Conservation (phyloP, 768 basidiomycete species). For the Lactarius sp. region DNA sequence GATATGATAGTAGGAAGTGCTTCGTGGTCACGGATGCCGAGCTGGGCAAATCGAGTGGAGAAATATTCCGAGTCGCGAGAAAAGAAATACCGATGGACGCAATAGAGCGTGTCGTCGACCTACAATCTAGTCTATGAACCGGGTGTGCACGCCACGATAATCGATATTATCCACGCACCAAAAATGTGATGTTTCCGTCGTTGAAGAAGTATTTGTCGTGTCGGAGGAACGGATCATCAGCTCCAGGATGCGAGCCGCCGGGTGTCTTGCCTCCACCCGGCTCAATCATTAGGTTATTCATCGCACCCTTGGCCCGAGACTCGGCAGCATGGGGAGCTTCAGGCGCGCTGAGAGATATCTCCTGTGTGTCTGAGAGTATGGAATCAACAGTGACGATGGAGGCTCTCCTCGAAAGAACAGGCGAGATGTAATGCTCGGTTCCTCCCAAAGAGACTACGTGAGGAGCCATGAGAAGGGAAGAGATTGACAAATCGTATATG, state of each 20-base stretch:
- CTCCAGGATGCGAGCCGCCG: neutral
- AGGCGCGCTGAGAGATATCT: neutral
- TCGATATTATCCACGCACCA: neutral
- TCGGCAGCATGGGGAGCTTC: neutral
- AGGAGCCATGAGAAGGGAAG: neutral
- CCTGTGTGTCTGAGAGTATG: neutral
- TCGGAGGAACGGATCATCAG: neutral
- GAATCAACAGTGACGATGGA: constrained; percentile 1
- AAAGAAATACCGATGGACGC: constrained; percentile 10
- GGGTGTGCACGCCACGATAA: too few relatives aligned
- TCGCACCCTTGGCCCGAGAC: neutral
- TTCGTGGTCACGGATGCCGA: constrained; percentile 1
- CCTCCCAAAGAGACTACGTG: neutral
- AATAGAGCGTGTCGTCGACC: constrained; percentile 6
- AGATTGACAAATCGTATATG: neutral
- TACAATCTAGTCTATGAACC: neutral
- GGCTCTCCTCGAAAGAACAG: neutral
- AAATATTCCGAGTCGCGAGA: constrained; percentile 8
- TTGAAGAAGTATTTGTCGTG: constrained; percentile 9
- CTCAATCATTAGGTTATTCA: neutral
- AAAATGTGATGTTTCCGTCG: constrained; percentile 13
- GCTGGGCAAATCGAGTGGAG: neutral
- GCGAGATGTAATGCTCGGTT: neutral
- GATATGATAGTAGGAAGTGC: neutral
- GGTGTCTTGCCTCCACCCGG: neutral